Evolutionary conservation across 2,329 filamentous ascomycete genomes (phyloP).

Genomic region (Ceratocystis albifundus): DNA sequence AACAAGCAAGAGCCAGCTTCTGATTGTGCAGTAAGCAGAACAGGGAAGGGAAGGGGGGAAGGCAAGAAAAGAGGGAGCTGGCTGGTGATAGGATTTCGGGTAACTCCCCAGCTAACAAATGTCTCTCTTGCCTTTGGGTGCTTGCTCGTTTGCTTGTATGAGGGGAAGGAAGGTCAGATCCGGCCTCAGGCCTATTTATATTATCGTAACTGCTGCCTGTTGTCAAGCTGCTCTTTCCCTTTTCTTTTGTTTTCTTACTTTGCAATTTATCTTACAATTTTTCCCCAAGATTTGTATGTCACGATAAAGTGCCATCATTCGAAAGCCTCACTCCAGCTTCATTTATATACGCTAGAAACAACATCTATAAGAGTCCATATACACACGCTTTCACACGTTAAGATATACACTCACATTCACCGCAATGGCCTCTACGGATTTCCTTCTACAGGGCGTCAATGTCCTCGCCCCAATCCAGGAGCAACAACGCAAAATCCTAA

Average conservation of each 20-base stretch:
- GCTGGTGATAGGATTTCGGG: neutral
- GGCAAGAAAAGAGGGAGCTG: neutral
- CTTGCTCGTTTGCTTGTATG: neutral
- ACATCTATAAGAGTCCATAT: too few relatives aligned
- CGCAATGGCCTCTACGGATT: slow-evolving; percentile 56
- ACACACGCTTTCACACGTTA: too few relatives aligned
- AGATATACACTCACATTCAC: slow-evolving; percentile 25
- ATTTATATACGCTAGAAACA: neutral
- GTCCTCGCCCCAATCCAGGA: slow-evolving; percentile 71
- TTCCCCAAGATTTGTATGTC: neutral
- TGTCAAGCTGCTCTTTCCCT: neutral
- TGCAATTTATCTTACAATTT: neutral
- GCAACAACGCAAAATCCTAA: slow-evolving; percentile 79
- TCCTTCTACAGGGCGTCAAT: slow-evolving; percentile 76
- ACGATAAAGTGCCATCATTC: neutral
- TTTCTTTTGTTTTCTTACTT: neutral
- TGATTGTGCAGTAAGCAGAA: slow-evolving; percentile 1
- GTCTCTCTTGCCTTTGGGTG: neutral
- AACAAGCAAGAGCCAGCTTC: slow-evolving; percentile 16
- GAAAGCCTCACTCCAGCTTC: too few relatives aligned
- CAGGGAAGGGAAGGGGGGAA: neutral
- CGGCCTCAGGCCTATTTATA: slow-evolving; percentile 9
- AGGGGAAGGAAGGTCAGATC: slow-evolving; percentile 6
- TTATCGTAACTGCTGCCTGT: slow-evolving; percentile 2
- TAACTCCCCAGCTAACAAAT: neutral